Percentiles rank a stretch among this genome's conserved stretches.
phyloP scores from a whole-genome alignment of 2,329 filamentous ascomycete genomes.

The Colletotrichum tropicale region DNA sequence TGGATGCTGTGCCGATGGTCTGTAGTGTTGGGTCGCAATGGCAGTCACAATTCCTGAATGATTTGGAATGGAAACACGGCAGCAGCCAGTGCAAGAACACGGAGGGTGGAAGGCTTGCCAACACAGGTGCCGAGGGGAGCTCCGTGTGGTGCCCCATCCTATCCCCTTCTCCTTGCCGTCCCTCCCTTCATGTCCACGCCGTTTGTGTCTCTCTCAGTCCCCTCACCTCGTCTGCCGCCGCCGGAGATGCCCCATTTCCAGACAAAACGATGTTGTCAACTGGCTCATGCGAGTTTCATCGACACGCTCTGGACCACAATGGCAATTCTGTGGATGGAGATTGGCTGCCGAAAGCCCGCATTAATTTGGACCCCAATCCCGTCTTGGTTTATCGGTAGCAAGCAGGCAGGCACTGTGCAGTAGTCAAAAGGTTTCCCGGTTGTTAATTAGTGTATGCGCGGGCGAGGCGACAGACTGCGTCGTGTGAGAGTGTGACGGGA shows the following conservation, averaged over 20 bases:
- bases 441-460: background rate
- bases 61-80: constrained; percentile 7
- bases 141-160: constrained; percentile 2
- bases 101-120: background rate
- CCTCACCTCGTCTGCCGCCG: background rate
- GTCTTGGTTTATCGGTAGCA: background rate
- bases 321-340: background rate
- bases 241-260: constrained; percentile 2
- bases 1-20: background rate
- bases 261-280: constrained; percentile 4
- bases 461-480: background rate
- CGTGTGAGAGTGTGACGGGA: background rate
- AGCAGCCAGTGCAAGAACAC: background rate
- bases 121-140: background rate
- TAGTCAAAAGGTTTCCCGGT: background rate
- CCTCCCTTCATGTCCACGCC: background rate
- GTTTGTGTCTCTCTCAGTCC: background rate
- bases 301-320: background rate
- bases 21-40: background rate
- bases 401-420: background rate
- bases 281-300: constrained; percentile 17
- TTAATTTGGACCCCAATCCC: background rate
- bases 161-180: background rate
- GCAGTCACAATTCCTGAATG: background rate
- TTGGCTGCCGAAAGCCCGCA: constrained; percentile 2